A percentile compares a stretch with the other conserved stretches of the same genome.
Conservation (phyloP, 2,329 filamentous ascomycete species). For the Cytospora leucostoma region DNA sequence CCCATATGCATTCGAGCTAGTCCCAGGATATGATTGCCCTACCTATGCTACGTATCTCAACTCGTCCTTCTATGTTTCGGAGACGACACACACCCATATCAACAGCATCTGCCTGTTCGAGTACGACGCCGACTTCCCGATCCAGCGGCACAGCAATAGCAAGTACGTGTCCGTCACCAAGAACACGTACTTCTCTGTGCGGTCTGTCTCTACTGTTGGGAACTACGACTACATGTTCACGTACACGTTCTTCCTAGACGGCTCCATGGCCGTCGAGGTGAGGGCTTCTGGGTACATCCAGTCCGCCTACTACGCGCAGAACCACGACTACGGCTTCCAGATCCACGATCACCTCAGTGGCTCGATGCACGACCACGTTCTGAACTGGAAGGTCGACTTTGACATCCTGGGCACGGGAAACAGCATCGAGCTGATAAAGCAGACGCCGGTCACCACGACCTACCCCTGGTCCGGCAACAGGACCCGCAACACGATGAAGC, state of each 20-base stretch:
- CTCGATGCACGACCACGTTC: constrained; percentile 57
- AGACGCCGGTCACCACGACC: constrained; percentile 36
- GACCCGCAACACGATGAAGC: constrained; percentile 53
- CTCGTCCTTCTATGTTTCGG: constrained; percentile 45
- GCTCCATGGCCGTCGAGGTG: constrained; percentile 52
- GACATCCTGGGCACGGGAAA: constrained; percentile 52
- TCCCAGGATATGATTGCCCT: constrained; percentile 55
- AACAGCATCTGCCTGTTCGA: constrained; percentile 60
- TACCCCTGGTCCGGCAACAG: constrained; percentile 54
- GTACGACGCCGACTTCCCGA: constrained; percentile 49
- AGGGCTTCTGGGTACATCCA: constrained; percentile 58
- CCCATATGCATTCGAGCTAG: constrained; percentile 45
- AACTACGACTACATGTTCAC: constrained; percentile 58
- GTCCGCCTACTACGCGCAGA: constrained; percentile 47
- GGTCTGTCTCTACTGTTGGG: constrained; percentile 51
- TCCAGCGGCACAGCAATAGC: constrained; percentile 49
- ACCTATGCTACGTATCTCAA: constrained; percentile 52
- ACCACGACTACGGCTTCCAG: constrained; percentile 50
- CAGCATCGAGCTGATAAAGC: constrained; percentile 42
- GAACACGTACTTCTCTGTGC: constrained; percentile 49
- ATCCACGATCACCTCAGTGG: constrained; percentile 51
- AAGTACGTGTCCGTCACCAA: constrained; percentile 48
- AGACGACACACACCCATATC: constrained; percentile 46
- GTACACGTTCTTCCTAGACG: constrained; percentile 54
- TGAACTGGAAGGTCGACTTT: constrained; percentile 57